phyloP scores from a whole-genome alignment of 208 protist genomes.

The Tritrichomonas foetus region DNA sequence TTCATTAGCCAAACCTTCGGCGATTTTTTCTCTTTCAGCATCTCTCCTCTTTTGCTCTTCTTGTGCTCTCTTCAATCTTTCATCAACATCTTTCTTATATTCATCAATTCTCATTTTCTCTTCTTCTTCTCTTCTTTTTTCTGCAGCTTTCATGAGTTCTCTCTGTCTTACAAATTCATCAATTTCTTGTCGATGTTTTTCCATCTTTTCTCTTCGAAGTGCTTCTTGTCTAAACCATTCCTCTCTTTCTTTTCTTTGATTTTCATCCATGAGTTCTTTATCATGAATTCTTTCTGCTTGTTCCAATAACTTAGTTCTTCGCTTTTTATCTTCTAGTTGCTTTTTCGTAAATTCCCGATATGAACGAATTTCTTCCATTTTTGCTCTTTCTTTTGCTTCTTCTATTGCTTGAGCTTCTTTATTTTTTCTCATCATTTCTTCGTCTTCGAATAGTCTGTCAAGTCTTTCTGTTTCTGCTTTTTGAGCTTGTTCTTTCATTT shows the following conservation, averaged over 20 bases:
- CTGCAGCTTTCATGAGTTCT: background rate
- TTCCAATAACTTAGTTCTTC: background rate
- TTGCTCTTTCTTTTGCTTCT: background rate
- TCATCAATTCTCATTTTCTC: background rate
- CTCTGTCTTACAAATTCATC: background rate
- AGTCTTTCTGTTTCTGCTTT: background rate
- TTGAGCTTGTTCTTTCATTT: background rate
- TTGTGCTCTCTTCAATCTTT: background rate
- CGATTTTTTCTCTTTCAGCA: background rate
- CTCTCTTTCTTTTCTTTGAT: background rate
- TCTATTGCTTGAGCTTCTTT: background rate
- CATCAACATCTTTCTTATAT: constrained; percentile 10
- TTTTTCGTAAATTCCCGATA: background rate
- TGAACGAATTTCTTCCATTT: background rate
- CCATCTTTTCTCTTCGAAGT: background rate
- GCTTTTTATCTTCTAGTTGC: background rate
- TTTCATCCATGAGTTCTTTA: background rate
- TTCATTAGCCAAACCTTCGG: background rate
- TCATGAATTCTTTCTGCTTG: background rate
- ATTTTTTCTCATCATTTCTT: background rate
- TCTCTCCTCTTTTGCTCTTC: background rate
- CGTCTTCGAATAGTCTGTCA: background rate
- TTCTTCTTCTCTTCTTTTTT: constrained; percentile 31
- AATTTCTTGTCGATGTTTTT: background rate
- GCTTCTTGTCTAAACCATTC: background rate